Base-by-base conservation (phyloP, 352 stramenopile genomes). In the Pythium pyrilobum region DNA sequence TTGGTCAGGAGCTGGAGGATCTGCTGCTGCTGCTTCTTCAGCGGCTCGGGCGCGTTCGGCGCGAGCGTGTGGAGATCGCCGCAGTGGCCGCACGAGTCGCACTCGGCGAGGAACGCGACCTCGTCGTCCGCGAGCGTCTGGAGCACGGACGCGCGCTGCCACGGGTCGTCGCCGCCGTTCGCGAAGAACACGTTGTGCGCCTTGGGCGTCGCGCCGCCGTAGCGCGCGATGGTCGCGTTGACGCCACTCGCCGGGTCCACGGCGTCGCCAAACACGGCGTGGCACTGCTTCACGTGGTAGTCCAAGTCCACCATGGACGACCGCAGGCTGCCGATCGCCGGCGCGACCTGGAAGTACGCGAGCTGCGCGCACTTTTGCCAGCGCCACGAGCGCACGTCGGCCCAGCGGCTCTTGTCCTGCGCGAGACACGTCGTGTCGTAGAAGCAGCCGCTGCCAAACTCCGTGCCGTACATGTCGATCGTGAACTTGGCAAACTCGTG, bases 291-390 rank as follows among this genome's bases (percentile, higher is more conserved):
- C 46, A 89, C 37, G 43, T 95, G 85, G 68, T 95, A 95, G 3
- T 73, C 65, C 12, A 95, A 44, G 56, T 89, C 56, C 11, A 96
- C 76, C 34, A 83, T 77, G 15, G 61, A 64, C 15, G 86, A 67
- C 0, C 86, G 80, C 6, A 96, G 48, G 49, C 77, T 89, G 40
- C 73, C 71, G 7, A 59, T 66, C 32, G 66, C 40, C 0, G 84
- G 84, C 3, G 85, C 86, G 21, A 91, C 65, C 51, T 96, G 85
- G 64, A 95, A 95, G 56, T 88, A 96, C 23, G 85, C 85, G 32
- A 96, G 56, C 63, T 96, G 74, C 29, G 62, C 74, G 56, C 85
- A 96, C 48, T 95, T 96, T 44, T 96, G 82, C 77, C 78, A 95
- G 27, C 86, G 68, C 85, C 86, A 96, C 52, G 86, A 92, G 11